Base-by-base conservation (phyloP, 768 basidiomycete species). In the Galerina sulciceps region DNA sequence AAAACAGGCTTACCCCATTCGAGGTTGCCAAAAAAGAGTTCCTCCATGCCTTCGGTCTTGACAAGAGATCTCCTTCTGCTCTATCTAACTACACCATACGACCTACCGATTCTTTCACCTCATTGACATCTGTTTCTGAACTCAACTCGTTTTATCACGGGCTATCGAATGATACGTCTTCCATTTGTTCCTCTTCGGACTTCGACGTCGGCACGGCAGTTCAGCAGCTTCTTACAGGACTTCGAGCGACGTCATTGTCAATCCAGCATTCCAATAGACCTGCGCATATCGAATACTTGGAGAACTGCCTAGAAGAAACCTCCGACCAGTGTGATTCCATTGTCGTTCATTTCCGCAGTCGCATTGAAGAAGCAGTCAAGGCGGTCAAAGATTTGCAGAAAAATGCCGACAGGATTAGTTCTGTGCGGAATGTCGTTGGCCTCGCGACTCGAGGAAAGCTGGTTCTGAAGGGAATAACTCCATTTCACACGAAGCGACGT, bases 21-120 rank as follows among this genome's bases (percentile, higher is more conserved):
- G 87, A 91, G 58, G 84, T 91, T 9, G 85, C 84, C 22, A 85
- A 84, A 69, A 83, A 86, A 10, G 85, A 90, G 60, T 88, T 89
- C 58, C 81, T 83, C n/a, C 65, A 67, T 15, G 85, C 82, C 2
- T 91, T 91, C 68, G 83, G 81, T 38, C 66, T 90, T 69, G 84
- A 81, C 44, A 70, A 76, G n/a, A 81, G 85, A 15, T 75, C 83
- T 8, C 74, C 72, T 37, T 88, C 86, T 9, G 80, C 82, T 26
- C 71, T 84, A 34, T 89, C 86, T 9, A 78, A 76, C 58, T 79
- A 76, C 49, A 87, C 87, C 11, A 78, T 86, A 49, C 81, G 81
- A 43, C 79, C 79, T 0, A 71, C 72, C 34, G 74, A 76, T 41
- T 85, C 85, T 4, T 75, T 81, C 31, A 69, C 79, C 11, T 85